These are phyloP conservation scores for Acrocalymma vagum DNA, from an alignment of 2,329 filamentous ascomycete species.

Conservation along the genomic window DNA sequence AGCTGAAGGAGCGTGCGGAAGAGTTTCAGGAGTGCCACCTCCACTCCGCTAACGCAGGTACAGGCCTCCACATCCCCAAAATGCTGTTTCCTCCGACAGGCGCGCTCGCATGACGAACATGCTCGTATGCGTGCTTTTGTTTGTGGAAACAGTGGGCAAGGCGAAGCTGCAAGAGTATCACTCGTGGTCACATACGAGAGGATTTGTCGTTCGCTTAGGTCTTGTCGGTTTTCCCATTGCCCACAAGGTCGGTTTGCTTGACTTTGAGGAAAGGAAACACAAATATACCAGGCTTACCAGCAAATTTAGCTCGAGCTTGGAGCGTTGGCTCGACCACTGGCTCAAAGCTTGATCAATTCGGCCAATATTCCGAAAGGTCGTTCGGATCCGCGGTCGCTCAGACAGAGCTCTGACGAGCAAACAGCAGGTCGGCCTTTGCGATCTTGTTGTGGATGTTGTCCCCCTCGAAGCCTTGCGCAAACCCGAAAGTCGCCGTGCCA, in stretches of 20 bases:
- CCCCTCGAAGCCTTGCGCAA: too few species aligned
- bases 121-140: slow-evolving; percentile 26
- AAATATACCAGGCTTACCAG: too few species aligned
- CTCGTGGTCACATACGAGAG: slow-evolving; percentile 21
- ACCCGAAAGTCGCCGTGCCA: slow-evolving; percentile 12
- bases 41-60: slow-evolving; percentile 48
- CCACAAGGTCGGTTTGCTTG: too few species aligned
- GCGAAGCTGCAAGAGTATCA: slow-evolving; percentile 38
- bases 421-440: slow-evolving; percentile 2
- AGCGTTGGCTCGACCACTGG: slow-evolving; percentile 19
- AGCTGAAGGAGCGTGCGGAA: slow-evolving; percentile 27
- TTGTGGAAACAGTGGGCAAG: slow-evolving; percentile 37
- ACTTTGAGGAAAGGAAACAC: too few species aligned
- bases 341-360: slow-evolving; percentile 18
- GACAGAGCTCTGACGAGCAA: slow-evolving; percentile 8
- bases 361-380: slow-evolving; percentile 6
- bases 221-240: slow-evolving; percentile 7
- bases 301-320: slow-evolving; percentile 14
- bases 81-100: slow-evolving; percentile 40
- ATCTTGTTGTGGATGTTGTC: too few species aligned
- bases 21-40: slow-evolving; percentile 42
- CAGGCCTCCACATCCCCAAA: slow-evolving; percentile 38
- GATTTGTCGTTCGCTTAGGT: slow-evolving; percentile 2
- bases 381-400: slow-evolving; percentile 21
- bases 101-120: slow-evolving; percentile 26